Conservation (phyloP, 176 grass and related monocot species). For the Poa annua region DNA sequence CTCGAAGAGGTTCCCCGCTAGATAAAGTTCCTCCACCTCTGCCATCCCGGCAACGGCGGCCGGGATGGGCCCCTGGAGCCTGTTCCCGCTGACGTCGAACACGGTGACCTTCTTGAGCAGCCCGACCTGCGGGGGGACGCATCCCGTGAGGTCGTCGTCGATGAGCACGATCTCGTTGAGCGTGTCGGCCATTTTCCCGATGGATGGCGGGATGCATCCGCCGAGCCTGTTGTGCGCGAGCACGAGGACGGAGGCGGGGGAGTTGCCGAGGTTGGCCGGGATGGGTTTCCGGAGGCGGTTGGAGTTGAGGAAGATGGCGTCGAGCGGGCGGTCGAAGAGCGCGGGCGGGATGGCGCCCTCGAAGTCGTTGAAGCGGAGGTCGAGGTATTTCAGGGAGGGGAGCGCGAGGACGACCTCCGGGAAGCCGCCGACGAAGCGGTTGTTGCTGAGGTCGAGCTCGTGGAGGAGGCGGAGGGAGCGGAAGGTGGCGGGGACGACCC, state of each 20-base stretch:
- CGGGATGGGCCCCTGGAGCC: conserved; percentile 56
- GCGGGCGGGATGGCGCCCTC: conserved; percentile 66
- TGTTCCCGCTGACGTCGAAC: conserved; percentile 86
- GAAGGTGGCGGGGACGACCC: conserved; percentile 60
- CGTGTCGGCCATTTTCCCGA: conserved; percentile 63
- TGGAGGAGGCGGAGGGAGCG: conserved; percentile 51
- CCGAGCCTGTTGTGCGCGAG: conserved; percentile 81
- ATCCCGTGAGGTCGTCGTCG: conserved; percentile 53
- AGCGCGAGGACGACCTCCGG: conserved; percentile 52
- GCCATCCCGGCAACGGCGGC: conserved; percentile 31
- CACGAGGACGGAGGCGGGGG: conserved; percentile 75
- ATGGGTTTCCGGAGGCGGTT: conserved; percentile 71
- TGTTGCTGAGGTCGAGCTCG: conserved; percentile 97
- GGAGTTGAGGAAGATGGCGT: conserved; percentile 86
- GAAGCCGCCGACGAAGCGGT: conserved; percentile 85
- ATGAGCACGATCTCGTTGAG: conserved; percentile 88
- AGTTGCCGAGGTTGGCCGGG: conserved; percentile 81
- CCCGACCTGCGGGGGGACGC: conserved; percentile 70
- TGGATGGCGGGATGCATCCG: conserved; percentile 67
- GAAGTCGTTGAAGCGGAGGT: conserved; percentile 90
- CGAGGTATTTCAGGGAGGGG: conserved; percentile 61
- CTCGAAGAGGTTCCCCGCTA: conserved; percentile 61
- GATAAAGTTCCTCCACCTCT: conserved; percentile 61
- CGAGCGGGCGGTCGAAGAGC: conserved; percentile 74
- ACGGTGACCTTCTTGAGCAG: conserved; percentile 56